These are phyloP conservation scores for Plenodomus tracheiphilus DNA, from an alignment of 2,329 filamentous ascomycete genomes.

Conservation along the genomic window DNA sequence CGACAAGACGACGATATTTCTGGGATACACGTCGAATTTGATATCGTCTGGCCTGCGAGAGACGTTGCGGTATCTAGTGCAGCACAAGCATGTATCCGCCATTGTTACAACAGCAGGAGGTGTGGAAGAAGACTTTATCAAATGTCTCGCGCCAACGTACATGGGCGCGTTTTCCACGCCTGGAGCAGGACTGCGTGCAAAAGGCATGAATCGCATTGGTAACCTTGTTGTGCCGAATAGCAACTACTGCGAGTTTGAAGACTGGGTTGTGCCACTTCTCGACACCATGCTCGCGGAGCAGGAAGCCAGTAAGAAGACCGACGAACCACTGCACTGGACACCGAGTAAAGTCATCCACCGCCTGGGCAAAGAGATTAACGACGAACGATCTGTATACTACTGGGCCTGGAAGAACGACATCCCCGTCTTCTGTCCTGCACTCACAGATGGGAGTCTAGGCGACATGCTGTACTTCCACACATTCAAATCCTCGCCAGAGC, in stretches of 20 bases:
- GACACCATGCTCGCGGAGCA: slow-evolving; percentile 93
- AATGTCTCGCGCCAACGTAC: slow-evolving; percentile 93
- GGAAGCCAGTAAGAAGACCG: slow-evolving; percentile 71
- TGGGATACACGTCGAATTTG: slow-evolving; percentile 96
- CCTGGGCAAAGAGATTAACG: slow-evolving; percentile 90
- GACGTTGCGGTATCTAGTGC: slow-evolving; percentile 86
- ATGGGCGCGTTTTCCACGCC: slow-evolving; percentile 80
- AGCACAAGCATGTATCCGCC: slow-evolving; percentile 88
- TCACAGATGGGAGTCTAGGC: slow-evolving; percentile 92
- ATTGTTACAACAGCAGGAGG: slow-evolving; percentile 96
- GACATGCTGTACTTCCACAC: slow-evolving; percentile 99
- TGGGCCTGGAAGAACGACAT: slow-evolving; percentile 98
- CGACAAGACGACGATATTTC: slow-evolving; percentile 86
- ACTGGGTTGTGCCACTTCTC: slow-evolving; percentile 96
- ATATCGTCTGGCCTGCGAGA: slow-evolving; percentile 95
- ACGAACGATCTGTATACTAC: slow-evolving; percentile 90
- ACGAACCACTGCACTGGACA: slow-evolving; percentile 82
- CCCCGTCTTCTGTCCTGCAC: slow-evolving; percentile 92
- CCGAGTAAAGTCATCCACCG: slow-evolving; percentile 89
- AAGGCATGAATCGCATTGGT: slow-evolving; percentile 92
- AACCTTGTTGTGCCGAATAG: slow-evolving; percentile 94
- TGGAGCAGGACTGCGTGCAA: slow-evolving; percentile 76
- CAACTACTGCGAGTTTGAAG: slow-evolving; percentile 97
- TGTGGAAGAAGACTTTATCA: slow-evolving; percentile 97
- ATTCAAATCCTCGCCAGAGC: slow-evolving; percentile 80